Evolutionary conservation across 1,284 basidiomycete species (phyloP).

Genomic region (Leccinum subfulvum): DNA sequence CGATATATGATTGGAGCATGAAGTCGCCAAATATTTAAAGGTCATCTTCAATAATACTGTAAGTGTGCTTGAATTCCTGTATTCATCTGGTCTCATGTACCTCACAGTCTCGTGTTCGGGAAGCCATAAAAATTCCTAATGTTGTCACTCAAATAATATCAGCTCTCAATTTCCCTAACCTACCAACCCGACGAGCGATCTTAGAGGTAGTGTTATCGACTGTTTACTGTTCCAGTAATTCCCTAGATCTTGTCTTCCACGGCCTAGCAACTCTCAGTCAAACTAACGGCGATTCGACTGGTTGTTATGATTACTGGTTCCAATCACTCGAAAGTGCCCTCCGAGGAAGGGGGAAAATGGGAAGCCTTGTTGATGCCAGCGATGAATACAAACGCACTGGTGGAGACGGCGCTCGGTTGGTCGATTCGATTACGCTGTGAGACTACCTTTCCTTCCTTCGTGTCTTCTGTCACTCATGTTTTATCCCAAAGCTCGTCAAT

Average conservation of each 20-base stretch:
- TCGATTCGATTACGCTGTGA: slow-evolving; percentile 74
- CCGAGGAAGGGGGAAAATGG: slow-evolving; percentile 90
- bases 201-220: slow-evolving; percentile 75
- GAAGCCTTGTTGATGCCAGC: slow-evolving; percentile 90
- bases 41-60: slow-evolving; percentile 81
- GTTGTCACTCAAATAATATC: slow-evolving; percentile 83
- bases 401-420: slow-evolving; percentile 64
- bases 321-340: slow-evolving; percentile 78
- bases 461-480: slow-evolving; percentile 17
- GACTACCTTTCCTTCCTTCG: slow-evolving; percentile 32
- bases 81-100: slow-evolving; percentile 10
- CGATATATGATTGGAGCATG: slow-evolving; percentile 81
- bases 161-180: slow-evolving; percentile 81
- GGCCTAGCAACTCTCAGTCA: slow-evolving; percentile 68
- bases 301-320: slow-evolving; percentile 88
- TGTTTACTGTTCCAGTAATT: slow-evolving; percentile 57
- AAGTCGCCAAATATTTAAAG: slow-evolving; percentile 86
- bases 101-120: slow-evolving; percentile 66
- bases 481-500: slow-evolving; percentile 55
- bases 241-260: slow-evolving; percentile 54
- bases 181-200: slow-evolving; percentile 79
- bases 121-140: slow-evolving; percentile 76
- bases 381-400: slow-evolving; percentile 77
- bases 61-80: slow-evolving; percentile 25
- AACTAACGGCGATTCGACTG: slow-evolving; percentile 58